Evolutionary conservation across 2,329 filamentous ascomycete genomes (phyloP), one percentile per base, ranked within the genome.

Genomic region (Rhinocladiella similis): DNA sequence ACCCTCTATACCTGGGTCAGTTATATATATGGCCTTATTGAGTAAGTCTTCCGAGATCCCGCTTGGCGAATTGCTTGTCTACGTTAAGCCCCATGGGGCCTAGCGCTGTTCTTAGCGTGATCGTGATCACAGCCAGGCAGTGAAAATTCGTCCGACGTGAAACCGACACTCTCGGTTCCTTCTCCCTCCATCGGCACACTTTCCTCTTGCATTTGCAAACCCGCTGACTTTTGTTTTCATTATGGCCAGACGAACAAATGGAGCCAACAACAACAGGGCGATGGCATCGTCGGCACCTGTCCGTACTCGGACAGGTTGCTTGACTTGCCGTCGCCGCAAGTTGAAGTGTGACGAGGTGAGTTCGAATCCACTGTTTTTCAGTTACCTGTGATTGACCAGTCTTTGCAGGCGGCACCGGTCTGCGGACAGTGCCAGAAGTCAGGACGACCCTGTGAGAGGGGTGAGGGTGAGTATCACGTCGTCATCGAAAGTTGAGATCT

Each of bases 271-370:
- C 41, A 19, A 38, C 25, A 46, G 46, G 47, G 56, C 56, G 51
- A 36, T 50, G 39, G 53, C 58, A 41, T 51, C 51, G 19, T 42
- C 59, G 14, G 50, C 50, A 25, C 41, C 55, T 38, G 45, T 60
- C 39, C 38, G 45, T 53, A 64, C 56, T 27, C 50, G 64, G n/a
- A 64, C 63, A 29, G 64, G 64, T n/a, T 66, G 64, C 53, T 53
- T 57, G 47, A 66, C 64, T 27, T 66, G 64, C 29, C 59, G 64
- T 12, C 38, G 53, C 45, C 41, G 63, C 19, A 66, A 66, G 52
- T 58, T 66, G 27, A 66, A 66, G 51, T 66, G 64, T 50, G 64
- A 65, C 50, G 64, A 65, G 54, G 62, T 64, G 43, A 51, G 54
- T 47, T n/a, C 20, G 41, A 27, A 29, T 38, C 29, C 10, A 33